Percentiles rank a stretch among this genome's conserved stretches.
Evolutionary conservation across 2,329 filamentous ascomycete species (phyloP).

Genomic region (Xylaria arbuscula): DNA sequence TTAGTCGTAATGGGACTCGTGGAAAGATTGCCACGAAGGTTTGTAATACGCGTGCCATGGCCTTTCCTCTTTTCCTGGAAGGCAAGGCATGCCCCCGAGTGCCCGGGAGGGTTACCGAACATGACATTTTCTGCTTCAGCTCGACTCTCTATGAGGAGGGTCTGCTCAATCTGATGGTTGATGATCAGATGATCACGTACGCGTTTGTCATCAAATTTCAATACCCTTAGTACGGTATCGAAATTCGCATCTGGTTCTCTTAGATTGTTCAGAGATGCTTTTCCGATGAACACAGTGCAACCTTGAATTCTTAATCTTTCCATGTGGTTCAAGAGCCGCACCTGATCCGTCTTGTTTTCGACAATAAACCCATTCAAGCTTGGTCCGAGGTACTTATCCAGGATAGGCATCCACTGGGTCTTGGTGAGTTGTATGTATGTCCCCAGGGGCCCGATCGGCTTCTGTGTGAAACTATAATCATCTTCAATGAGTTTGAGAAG

Average conservation of each 20-base stretch:
- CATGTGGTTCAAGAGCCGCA: conserved; percentile 74
- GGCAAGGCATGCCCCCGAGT: conserved; percentile 79
- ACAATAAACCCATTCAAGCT: conserved; percentile 84
- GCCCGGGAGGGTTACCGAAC: conserved; percentile 71
- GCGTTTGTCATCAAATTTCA: conserved; percentile 83
- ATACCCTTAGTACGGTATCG: conserved; percentile 80
- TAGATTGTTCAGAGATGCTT: conserved; percentile 63
- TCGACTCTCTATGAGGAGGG: conserved; percentile 77
- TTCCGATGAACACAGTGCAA: conserved; percentile 70
- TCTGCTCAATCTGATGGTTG: conserved; percentile 83
- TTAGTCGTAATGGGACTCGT: conserved; percentile 56
- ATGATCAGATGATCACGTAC: conserved; percentile 88
- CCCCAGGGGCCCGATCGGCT: conserved; percentile 87
- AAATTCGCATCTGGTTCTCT: conserved; percentile 79
- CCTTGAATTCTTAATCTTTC: conserved; percentile 60
- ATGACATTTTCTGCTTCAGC: conserved; percentile 76
- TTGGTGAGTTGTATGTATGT: conserved; percentile 79
- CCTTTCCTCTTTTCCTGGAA: conserved; percentile 70
- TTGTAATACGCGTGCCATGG: conserved; percentile 69
- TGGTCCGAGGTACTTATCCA: conserved; percentile 81
- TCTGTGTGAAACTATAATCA: conserved; percentile 75
- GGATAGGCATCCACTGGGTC: conserved; percentile 82
- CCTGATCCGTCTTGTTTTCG: conserved; percentile 78
- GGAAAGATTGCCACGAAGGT: conserved; percentile 53
- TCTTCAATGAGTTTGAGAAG: conserved; percentile 75